Base-by-base conservation (phyloP, 352 stramenopile species). In the Phytophthora fragariae region DNA sequence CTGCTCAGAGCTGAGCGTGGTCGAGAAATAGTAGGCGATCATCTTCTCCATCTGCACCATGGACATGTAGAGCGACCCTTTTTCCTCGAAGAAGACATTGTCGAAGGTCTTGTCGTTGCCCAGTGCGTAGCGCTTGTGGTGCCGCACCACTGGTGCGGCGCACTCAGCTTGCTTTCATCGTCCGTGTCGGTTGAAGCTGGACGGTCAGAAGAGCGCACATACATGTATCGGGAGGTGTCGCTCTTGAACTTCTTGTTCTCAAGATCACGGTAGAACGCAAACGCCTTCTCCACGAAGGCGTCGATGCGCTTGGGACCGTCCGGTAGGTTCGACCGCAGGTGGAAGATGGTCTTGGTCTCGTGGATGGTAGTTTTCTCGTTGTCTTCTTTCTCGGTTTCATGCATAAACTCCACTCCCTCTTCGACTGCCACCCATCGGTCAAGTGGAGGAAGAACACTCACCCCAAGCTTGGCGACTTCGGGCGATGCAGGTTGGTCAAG, bases 31-130 rank as follows among this genome's bases (percentile, higher is more conserved):
- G 68, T 91, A 87, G 61, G 87, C 72, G 56, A 90, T 68, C 83
- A 92, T 91, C 44, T 86, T 57, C 27, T 69, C 67, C 44, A 80
- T 77, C 41, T 87, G 72, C 52, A 50, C 46, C 29, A 60, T 72
- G 14, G 70, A 70, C 74, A 95, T 90, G 76, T 83, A 91, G 33
- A 98, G 66, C 14, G 68, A 63, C 2, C 76, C 37, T 62, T 98
- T 98, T 41, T 97, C 86, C 9, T 82, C 71, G 58, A 97, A 97
- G 73, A 97, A 98, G 11, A 98, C 71, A 31, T 84, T 92, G 12
- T 92, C 80, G 66, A 98, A 97, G 11, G 88, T 96, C 76, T 98
- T 98, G 33, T 94, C 80, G 24, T 96, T 83, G 31, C 81, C 83
- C 1, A 98, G 75, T 11, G 80, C 82, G 65, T 97, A 98, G 15